phyloP scores from a whole-genome alignment of 305 asterid species.

The Fraxinus sp. region DNA sequence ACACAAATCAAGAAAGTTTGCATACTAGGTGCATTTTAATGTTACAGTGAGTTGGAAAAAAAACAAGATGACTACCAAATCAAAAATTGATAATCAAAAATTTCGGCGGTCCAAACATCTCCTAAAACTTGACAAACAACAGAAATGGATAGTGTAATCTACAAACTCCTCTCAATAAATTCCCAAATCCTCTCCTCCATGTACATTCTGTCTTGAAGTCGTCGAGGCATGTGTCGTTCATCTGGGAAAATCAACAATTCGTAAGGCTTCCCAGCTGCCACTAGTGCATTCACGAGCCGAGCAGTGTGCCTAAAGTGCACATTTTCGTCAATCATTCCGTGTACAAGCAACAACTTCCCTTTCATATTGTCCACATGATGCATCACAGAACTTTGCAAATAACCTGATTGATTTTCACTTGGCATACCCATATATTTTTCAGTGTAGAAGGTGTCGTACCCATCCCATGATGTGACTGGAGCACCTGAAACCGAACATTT shows the following conservation, averaged over 20 bases:
- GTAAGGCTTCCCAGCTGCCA: slow-evolving; percentile 60
- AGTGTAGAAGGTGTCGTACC: slow-evolving; percentile 80
- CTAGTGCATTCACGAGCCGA: slow-evolving; percentile 74
- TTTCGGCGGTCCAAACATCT: background rate
- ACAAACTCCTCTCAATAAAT: slow-evolving; percentile 66
- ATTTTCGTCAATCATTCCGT: slow-evolving; percentile 93
- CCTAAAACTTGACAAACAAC: background rate
- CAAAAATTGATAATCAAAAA: background rate
- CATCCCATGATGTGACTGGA: slow-evolving; percentile 94
- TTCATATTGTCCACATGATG: slow-evolving; percentile 54
- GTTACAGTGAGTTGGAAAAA: background rate
- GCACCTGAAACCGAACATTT: slow-evolving; percentile 85
- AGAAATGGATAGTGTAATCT: slow-evolving; percentile 24
- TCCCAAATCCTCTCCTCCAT: slow-evolving; percentile 96
- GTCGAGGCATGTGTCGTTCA: slow-evolving; percentile 89
- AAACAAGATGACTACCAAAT: background rate
- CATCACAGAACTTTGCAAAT: slow-evolving; percentile 61
- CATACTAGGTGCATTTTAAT: background rate
- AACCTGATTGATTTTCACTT: slow-evolving; percentile 44
- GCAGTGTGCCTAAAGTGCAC: slow-evolving; percentile 97
- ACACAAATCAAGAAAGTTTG: slow-evolving; percentile 1
- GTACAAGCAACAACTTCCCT: slow-evolving; percentile 78
- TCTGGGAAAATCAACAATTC: slow-evolving; percentile 83
- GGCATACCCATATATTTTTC: slow-evolving; percentile 95
- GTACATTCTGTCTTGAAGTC: slow-evolving; percentile 58